Evolutionary conservation across 2,329 filamentous ascomycete species (phyloP).

Genomic region (Microthyrium microscopicum): DNA sequence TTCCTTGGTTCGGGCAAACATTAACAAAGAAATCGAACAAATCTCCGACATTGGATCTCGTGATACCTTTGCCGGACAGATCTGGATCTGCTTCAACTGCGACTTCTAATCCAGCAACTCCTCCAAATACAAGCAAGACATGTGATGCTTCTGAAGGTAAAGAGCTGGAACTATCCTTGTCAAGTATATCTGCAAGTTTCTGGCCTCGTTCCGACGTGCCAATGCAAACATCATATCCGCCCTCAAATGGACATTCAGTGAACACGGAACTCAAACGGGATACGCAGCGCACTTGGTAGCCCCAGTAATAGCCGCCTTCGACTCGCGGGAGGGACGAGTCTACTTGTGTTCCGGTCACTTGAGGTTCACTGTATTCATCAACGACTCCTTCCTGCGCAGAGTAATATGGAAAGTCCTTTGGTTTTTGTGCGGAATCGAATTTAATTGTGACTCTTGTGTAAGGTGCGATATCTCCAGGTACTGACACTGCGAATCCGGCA

Average conservation of each 20-base stretch:
- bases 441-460: conserved; percentile 60
- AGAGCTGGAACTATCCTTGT: neutral
- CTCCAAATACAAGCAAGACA: conserved; percentile 63
- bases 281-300: conserved; percentile 54
- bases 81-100: conserved; percentile 48
- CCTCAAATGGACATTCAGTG: conserved; percentile 57
- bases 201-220: conserved; percentile 67
- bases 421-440: conserved; percentile 33
- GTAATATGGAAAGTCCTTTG: conserved; percentile 16
- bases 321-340: conserved; percentile 53
- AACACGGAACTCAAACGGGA: conserved; percentile 54
- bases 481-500: conserved; percentile 33
- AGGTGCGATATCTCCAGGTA: conserved; percentile 46
- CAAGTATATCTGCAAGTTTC: conserved; percentile 23
- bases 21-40: conserved; percentile 79
- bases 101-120: conserved; percentile 62
- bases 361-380: conserved; percentile 7
- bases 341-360: conserved; percentile 51
- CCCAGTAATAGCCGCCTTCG: conserved; percentile 74
- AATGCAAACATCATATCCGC: conserved; percentile 68
- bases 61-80: conserved; percentile 44
- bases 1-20: conserved; percentile 63
- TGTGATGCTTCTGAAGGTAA: conserved; percentile 42
- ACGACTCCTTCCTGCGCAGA: too few species aligned
- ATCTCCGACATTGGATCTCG: conserved; percentile 45